Percentiles rank a stretch among this genome's conserved stretches.
phyloP scores from a whole-genome alignment of 225 moss, liverwort and hornwort genomes.

The Ulota crispa region DNA sequence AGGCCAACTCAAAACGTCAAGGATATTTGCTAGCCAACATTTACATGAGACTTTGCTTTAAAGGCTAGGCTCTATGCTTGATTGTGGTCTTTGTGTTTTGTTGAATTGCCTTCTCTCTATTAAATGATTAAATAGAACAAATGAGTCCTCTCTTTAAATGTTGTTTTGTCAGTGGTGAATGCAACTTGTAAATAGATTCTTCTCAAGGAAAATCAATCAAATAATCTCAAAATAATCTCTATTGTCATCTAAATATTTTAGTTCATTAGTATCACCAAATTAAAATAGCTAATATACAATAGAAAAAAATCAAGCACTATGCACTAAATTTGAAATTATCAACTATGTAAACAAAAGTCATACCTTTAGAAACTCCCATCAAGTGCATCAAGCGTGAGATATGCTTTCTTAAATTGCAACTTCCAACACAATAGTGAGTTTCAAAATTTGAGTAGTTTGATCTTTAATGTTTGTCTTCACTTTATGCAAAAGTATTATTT shows the following conservation, averaged over 20 bases:
- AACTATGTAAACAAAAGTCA: background rate
- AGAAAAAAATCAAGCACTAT: too few species aligned
- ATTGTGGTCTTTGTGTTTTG: background rate
- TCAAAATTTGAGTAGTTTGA: background rate
- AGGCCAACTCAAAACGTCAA: too few species aligned
- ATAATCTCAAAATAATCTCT: background rate
- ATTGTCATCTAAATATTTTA: background rate
- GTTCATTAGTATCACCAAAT: background rate
- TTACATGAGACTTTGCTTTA: background rate
- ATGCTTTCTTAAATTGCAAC: background rate
- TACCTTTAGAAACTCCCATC: background rate
- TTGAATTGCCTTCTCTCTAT: background rate
- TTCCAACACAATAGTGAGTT: background rate
- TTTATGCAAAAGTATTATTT: background rate
- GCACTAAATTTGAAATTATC: background rate
- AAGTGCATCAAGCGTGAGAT: background rate
- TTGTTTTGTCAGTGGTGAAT: background rate
- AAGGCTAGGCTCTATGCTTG: background rate
- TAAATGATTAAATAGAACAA: background rate
- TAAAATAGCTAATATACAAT: background rate
- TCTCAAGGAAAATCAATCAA: background rate
- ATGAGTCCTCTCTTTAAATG: background rate
- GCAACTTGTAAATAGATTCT: background rate
- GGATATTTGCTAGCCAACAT: too few species aligned
- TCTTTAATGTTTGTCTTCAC: background rate